These are phyloP conservation scores for Candida mesenterica DNA, from an alignment of 1,139 yeast species.

Conservation along the genomic window DNA sequence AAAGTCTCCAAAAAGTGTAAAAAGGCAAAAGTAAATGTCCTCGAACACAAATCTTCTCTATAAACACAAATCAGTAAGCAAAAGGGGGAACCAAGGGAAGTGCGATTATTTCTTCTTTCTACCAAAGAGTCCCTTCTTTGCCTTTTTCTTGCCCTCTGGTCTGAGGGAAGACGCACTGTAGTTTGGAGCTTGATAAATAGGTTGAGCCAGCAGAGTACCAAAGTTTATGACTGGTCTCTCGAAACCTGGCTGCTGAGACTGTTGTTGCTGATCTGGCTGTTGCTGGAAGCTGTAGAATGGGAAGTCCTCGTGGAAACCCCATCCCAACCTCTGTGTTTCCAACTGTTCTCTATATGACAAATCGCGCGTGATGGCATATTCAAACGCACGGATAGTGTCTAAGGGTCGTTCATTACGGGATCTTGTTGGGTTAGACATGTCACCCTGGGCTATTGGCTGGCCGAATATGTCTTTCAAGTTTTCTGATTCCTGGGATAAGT, in stretches of 20 bases:
- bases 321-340: constrained; percentile 75
- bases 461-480: constrained; percentile 83
- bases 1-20: no score
- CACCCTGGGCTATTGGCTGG: constrained; percentile 67
- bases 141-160: constrained; percentile 31
- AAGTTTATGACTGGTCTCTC: constrained; percentile 34
- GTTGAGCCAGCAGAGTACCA: constrained; percentile 41
- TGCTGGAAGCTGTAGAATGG: constrained; percentile 33
- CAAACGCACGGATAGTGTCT: constrained; percentile 91
- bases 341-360: constrained; percentile 70
- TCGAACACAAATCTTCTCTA: no score
- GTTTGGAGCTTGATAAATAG: constrained; percentile 62
- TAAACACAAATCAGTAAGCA: no score
- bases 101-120: constrained; percentile 43
- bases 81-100: no score
- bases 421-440: constrained; percentile 89
- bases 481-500: constrained; percentile 24
- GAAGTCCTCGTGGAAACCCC: constrained; percentile 60
- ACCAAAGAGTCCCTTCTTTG: constrained; percentile 72
- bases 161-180: constrained; percentile 43
- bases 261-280: constrained; percentile 10
- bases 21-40: no score
- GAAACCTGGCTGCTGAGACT: constrained; percentile 12
- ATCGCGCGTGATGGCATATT: constrained; percentile 91
- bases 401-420: constrained; percentile 91